Base-by-base conservation (phyloP, 176 grass and related monocot species). In the Hyparrhenia diplandra region DNA sequence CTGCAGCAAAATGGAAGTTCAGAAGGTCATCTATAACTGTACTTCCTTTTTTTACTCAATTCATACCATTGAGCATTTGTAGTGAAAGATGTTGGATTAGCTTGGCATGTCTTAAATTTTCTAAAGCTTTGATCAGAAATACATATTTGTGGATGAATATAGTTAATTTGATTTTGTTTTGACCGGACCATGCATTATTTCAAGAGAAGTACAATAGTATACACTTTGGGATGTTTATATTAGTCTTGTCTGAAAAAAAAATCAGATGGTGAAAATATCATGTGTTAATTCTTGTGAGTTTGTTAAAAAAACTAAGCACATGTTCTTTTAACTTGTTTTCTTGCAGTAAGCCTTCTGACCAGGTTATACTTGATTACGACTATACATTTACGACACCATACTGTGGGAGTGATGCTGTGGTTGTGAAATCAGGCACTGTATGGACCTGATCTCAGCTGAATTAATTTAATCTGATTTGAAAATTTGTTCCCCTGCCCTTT, bases 311-410 rank as follows among this genome's bases (percentile, higher is more conserved):
- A 14, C 55, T 46, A 77, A 59, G 13, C n/a, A 23, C 1, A 70
- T 5, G 7, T 77, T 78, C 59, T 81, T 65, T 8, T 67, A 21
- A 21, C 78, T 51, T 77, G 10, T 79, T 73, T 73, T 84, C 35
- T 36, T 36, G 35, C 35, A 36, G 35, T 36, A 36, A 36, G 35
- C 35, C 35, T 36, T 36, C 35, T 36, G 35, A 36, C 5, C 35
- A 36, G 35, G 35, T 36, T 36, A 36, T 36, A 5, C 35, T 36
- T 36, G 35, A 36, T 36, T 36, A 36, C 35, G 35, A 5, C 35
- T 98, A 95, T 73, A 93, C 96, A 86, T 98, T 95, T 64, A 95
- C 92, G 17, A 95, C 96, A 67, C 96, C 92, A 52, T 95, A 95
- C 80, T 77, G 80, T 77, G 92, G 92, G 32, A 93, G 90, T 82